These are phyloP conservation scores for Teratosphaeria gauchensis DNA, from an alignment of 2,329 filamentous ascomycete species.

Conservation along the genomic window DNA sequence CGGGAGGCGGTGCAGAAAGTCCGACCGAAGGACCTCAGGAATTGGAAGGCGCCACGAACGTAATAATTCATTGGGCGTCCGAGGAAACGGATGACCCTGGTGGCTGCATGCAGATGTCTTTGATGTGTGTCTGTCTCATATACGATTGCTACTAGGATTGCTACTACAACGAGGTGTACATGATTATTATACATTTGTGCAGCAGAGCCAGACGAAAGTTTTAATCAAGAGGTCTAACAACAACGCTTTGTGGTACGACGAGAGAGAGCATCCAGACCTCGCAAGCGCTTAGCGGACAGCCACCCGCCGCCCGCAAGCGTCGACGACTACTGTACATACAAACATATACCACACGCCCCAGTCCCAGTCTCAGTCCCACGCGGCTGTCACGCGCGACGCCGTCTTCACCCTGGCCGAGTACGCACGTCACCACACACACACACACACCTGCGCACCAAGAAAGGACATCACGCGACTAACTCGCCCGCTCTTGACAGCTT, in stretches of 20 bases:
- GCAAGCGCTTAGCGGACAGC: not conserved
- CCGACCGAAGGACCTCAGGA: too few species aligned
- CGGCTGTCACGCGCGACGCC: not conserved
- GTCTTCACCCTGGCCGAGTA: not conserved
- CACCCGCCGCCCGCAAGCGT: not conserved
- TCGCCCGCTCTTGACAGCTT: constrained; percentile 2
- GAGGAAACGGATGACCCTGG: too few species aligned
- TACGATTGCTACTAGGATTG: not conserved
- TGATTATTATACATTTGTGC: too few species aligned
- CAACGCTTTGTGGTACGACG: not conserved
- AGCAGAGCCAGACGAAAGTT: not conserved
- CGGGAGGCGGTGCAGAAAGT: too few species aligned
- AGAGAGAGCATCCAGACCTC: not conserved
- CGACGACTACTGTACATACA: not conserved
- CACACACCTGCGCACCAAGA: not conserved
- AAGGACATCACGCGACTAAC: not conserved
- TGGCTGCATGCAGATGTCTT: too few species aligned
- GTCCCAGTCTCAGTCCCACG: not conserved
- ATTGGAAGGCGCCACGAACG: too few species aligned
- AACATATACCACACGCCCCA: not conserved
- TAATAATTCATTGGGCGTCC: too few species aligned
- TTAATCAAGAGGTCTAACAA: not conserved
- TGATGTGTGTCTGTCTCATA: too few species aligned
- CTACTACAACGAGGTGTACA: not conserved
- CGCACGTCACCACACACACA: not conserved